Evolutionary conservation across 1,284 basidiomycete species (phyloP), one percentile per base, ranked within the genome.

Genomic region (Austroboletus novae-zelandiae): DNA sequence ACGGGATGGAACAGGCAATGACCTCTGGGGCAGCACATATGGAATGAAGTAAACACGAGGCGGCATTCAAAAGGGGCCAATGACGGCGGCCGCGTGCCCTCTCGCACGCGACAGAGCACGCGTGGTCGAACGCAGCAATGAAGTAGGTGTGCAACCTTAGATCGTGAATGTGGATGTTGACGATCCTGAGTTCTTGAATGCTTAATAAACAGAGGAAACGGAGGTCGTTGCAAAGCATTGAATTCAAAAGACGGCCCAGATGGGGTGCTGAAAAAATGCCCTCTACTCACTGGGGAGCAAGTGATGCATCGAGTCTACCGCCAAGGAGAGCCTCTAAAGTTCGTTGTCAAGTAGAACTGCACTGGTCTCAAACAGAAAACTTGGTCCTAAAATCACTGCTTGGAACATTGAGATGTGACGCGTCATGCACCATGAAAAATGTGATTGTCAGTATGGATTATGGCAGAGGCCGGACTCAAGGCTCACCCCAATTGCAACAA

Each of bases 21-120:
- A 32, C 48, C 48, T 45, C 40, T 53, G 44, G 39, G 32, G 34
- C 52, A 48, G 43, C 50, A 40, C 50, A 52, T 63, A 62, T 53
- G 45, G 46, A 62, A 62, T 49, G 59, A 41, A 46, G 53, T 20
- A 30, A 35, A 50, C 65, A 64, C 57, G 62, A 67, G 62, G 62
- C 65, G 41, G 52, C 51, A 54, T 53, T 34, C 46, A 47, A 65
- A 62, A 56, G 59, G 55, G 52, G 55, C 27, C 53, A 56, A 47
- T 54, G 51, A 45, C 44, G 39, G 44, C 44, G 30, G 25, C 40
- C 47, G 31, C 52, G 47, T 59, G 51, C 39, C 34, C 15, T 30
- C 11, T 17, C 49, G 48, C 64, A 63, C 51, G 62, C 64, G 58
- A 53, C 20, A 40, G 39, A 29, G 48, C 51, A 47, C 46, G 56